Evolutionary conservation across 2,329 filamentous ascomycete species (phyloP), one percentile per base, ranked within the genome.

Genomic region (Sclerotinia nivalis): DNA sequence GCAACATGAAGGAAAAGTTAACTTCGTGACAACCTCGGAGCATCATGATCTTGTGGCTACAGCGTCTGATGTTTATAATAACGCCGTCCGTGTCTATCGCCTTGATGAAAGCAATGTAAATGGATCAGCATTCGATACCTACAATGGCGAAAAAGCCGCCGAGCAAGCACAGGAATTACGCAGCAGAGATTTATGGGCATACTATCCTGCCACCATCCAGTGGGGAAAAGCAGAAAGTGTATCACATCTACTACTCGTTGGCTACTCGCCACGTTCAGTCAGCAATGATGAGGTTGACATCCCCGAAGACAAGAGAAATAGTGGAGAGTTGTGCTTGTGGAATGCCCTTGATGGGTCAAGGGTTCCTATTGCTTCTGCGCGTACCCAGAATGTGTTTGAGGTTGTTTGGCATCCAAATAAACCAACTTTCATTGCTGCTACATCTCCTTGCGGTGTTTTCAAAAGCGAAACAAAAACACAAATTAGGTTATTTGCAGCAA

Each of bases 331-430:
- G 4, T 85, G 85, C 54, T 77, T 90, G 1, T 90, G 87, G 86
- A 82, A 90, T 75, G 83, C 84, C 0, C 68, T 77, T 0, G 80
- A 79, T 2, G 68, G 68, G 1, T 47, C 58, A 0, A 80, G 82
- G 58, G 79, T 88, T 58, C 81, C 80, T 6, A 81, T 90, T 4
- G 79, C 82, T 28, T 84, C 84, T 4, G 84, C 83, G 1, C 84
- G 83, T 0, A 84, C 83, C 0, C 83, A 87, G 59, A 90, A 90
- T 69, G 86, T 89, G 1, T 90, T 90, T 58, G 88, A 90, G 74
- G 85, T 89, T 2, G 80, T 83, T 0, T 90, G 88, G 88, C 88
- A 90, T 74, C 88, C 88, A 0, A 81, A 76, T 0, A 80, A 85
- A 59, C 78, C 81, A 3, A 80, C 81, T 31, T 90, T 90, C 73